Conservation (phyloP, 2,329 filamentous ascomycete genomes). For the Exophiala xenobiotica region DNA sequence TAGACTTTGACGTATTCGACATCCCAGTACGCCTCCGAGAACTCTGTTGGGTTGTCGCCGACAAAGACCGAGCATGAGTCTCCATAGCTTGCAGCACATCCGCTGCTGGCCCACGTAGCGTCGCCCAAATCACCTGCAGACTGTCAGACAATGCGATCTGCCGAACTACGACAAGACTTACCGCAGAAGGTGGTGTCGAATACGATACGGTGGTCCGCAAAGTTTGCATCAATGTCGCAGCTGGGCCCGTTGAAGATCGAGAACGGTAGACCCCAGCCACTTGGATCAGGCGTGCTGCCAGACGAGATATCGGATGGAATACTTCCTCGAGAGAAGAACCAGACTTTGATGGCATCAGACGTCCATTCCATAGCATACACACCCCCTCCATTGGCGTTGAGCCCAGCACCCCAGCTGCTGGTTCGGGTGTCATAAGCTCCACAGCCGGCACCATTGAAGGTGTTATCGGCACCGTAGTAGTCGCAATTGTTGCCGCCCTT, state of each 20-base stretch:
- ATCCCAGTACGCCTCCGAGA: conserved; percentile 71
- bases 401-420: conserved; percentile 49
- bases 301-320: conserved; percentile 48
- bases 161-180: not conserved
- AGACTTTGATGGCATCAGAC: conserved; percentile 67
- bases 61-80: conserved; percentile 71
- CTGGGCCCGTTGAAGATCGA: conserved; percentile 40
- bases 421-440: conserved; percentile 34
- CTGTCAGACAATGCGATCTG: not conserved
- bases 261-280: conserved; percentile 47
- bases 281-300: conserved; percentile 44
- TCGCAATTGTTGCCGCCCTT: conserved; percentile 41
- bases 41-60: conserved; percentile 62
- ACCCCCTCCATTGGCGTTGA: conserved; percentile 57
- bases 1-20: conserved; percentile 69
- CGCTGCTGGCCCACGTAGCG: conserved; percentile 49
- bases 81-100: conserved; percentile 58
- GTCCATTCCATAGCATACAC: conserved; percentile 79
- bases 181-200: conserved; percentile 56
- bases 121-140: conserved; percentile 53
- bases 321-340: conserved; percentile 51
- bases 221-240: conserved; percentile 42
- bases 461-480: conserved; percentile 38
- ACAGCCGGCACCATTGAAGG: conserved; percentile 41
- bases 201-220: conserved; percentile 44